A percentile compares a stretch with the other conserved stretches of the same genome.
These are phyloP conservation scores for Salix caprea DNA, from an alignment of 345 rosid species.

Conservation along the genomic window DNA sequence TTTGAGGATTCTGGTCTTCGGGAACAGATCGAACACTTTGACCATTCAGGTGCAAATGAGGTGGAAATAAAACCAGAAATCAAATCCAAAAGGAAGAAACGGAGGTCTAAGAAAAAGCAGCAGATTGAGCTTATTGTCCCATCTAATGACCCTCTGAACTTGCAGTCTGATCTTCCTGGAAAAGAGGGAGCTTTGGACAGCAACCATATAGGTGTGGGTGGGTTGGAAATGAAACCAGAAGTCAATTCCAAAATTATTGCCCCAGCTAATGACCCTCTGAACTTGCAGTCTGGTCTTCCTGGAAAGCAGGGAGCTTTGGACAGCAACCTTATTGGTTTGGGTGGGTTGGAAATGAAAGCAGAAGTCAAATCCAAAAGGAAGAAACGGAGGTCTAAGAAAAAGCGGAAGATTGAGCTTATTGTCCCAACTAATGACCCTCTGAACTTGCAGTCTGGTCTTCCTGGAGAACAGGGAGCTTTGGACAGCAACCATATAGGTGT, in stretches of 20 bases:
- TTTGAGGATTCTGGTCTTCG: too few species aligned
- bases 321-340: background rate
- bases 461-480: too few species aligned
- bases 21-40: too few species aligned
- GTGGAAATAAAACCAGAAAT: background rate
- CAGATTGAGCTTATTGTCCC: background rate
- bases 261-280: too few species aligned
- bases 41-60: background rate
- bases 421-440: too few species aligned
- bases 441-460: too few species aligned
- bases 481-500: background rate
- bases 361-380: background rate
- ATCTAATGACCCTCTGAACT: too few species aligned
- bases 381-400: background rate
- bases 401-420: background rate
- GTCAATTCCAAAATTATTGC: too few species aligned
- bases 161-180: background rate
- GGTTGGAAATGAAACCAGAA: background rate
- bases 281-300: too few species aligned
- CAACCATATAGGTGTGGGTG: background rate
- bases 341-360: background rate
- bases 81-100: background rate
- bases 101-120: background rate
- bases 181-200: background rate
- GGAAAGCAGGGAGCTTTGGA: too few species aligned